Evolutionary conservation across 805 yeast species (phyloP).

Genomic region (Nakazawaea ishiwadae): DNA sequence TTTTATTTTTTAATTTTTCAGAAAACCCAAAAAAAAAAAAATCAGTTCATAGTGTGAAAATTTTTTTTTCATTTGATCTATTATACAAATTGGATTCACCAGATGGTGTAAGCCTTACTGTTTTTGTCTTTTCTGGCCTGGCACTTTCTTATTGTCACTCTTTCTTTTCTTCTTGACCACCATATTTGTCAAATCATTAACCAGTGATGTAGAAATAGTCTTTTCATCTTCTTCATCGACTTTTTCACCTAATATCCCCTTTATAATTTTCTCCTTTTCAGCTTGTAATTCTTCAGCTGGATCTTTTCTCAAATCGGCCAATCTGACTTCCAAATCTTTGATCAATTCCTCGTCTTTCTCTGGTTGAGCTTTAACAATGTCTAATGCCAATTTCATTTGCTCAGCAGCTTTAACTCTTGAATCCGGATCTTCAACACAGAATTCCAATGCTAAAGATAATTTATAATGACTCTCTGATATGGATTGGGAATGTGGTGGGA

Average conservation of each 20-base stretch:
- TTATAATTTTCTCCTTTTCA: constrained; percentile 48
- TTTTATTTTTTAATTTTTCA: neutral
- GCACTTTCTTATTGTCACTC: constrained; percentile 11
- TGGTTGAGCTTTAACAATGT: constrained; percentile 38
- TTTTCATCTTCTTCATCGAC: constrained; percentile 17
- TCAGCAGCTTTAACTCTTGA: constrained; percentile 50
- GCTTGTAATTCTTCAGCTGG: constrained; percentile 43
- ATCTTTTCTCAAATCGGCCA: constrained; percentile 48
- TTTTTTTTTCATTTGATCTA: neutral
- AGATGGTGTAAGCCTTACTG: no score
- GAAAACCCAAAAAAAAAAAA: neutral
- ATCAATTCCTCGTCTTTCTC: constrained; percentile 39
- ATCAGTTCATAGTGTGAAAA: neutral
- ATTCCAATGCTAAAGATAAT: constrained; percentile 74
- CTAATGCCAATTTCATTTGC: constrained; percentile 35
- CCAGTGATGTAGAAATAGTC: constrained; percentile 24
- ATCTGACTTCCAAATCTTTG: constrained; percentile 51
- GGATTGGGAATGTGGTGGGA: constrained; percentile 45
- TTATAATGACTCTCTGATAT: constrained; percentile 80
- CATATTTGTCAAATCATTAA: constrained; percentile 60
- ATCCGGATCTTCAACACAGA: constrained; percentile 49
- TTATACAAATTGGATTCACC: no score
- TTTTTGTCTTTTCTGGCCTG: constrained; percentile 7
- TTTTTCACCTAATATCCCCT: constrained; percentile 52
- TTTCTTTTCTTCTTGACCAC: constrained; percentile 51